These are phyloP conservation scores for Zhuliangozyma parablackwelliae DNA, from an alignment of 1,139 yeast genomes.

Conservation along the genomic window DNA sequence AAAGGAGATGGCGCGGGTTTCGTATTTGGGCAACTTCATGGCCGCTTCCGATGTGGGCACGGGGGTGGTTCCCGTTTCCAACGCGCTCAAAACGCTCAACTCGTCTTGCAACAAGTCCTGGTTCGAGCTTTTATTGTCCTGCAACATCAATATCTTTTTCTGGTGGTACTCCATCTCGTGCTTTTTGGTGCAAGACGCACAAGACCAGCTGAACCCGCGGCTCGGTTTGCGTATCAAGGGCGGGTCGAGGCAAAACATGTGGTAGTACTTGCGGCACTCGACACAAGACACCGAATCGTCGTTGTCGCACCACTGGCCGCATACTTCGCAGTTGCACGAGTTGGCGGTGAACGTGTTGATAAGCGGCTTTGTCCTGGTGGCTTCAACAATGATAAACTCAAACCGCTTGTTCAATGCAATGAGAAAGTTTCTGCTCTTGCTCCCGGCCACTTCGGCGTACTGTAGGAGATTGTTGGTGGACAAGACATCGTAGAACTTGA, in stretches of 20 bases:
- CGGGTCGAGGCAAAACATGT: constrained; percentile 83
- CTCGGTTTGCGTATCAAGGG: constrained; percentile 78
- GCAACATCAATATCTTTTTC: constrained; percentile 36
- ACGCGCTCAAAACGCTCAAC: constrained; percentile 18
- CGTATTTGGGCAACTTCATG: constrained; percentile 48
- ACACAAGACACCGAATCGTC: constrained; percentile 79
- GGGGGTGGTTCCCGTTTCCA: constrained; percentile 7
- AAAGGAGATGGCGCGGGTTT: constrained; percentile 54
- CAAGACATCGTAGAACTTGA: constrained; percentile 71
- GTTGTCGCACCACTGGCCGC: constrained; percentile 76
- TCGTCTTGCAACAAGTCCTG: constrained; percentile 28
- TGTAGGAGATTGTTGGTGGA: constrained; percentile 42
- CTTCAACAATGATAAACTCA: constrained; percentile 72
- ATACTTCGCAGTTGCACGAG: constrained; percentile 57
- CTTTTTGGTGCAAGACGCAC: constrained; percentile 67
- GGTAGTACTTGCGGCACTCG: constrained; percentile 67
- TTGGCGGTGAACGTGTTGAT: constrained; percentile 56
- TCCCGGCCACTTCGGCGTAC: constrained; percentile 49
- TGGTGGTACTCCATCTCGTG: constrained; percentile 26
- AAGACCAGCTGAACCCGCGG: constrained; percentile 91
- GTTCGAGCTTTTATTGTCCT: constrained; percentile 41
- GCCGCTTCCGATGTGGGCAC: constrained; percentile 3
- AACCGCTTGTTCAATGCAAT: constrained; percentile 64
- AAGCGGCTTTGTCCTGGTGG: constrained; percentile 62
- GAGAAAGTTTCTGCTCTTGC: constrained; percentile 54